phyloP scores from a whole-genome alignment of 306 rosid species.

The Corylus americana region DNA sequence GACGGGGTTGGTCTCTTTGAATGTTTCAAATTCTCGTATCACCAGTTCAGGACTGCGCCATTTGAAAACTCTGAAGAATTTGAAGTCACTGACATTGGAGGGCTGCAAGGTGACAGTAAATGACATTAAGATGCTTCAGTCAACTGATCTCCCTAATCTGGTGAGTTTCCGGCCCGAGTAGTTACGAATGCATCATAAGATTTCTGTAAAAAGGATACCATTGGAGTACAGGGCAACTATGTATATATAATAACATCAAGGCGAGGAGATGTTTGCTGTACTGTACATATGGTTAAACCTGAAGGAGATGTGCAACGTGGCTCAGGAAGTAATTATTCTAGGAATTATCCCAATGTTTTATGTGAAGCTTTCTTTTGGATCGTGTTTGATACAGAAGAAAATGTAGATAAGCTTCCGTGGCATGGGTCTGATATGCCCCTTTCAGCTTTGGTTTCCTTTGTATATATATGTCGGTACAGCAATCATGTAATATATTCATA shows the following conservation, averaged over 20 bases:
- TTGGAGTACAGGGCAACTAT: neutral
- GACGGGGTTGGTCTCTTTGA: slow-evolving; percentile 71
- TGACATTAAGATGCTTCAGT: slow-evolving; percentile 76
- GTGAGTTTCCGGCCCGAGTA: slow-evolving; percentile 89
- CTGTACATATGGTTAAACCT: slow-evolving; percentile 32
- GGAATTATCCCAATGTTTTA: slow-evolving; percentile 23
- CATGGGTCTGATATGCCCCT: slow-evolving; percentile 7
- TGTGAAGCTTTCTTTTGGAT: slow-evolving; percentile 33
- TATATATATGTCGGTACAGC: neutral
- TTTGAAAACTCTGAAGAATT: slow-evolving; percentile 72
- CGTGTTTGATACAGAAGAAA: slow-evolving; percentile 14
- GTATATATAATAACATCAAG: slow-evolving; percentile 5
- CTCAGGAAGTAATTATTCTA: neutral
- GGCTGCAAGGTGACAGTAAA: slow-evolving; percentile 75
- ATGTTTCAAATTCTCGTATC: slow-evolving; percentile 73
- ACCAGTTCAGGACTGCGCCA: slow-evolving; percentile 69
- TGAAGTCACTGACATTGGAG: slow-evolving; percentile 84
- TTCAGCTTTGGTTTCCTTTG: neutral
- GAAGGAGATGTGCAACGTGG: neutral
- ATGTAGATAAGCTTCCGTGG: slow-evolving; percentile 39
- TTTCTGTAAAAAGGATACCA: slow-evolving; percentile 7
- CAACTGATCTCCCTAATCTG: slow-evolving; percentile 69
- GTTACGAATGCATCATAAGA: slow-evolving; percentile 7
- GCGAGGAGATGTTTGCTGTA: slow-evolving; percentile 13
- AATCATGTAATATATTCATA: neutral